Base-by-base conservation (phyloP, 2,329 filamentous ascomycete genomes). In the Ophiostoma piceae region DNA sequence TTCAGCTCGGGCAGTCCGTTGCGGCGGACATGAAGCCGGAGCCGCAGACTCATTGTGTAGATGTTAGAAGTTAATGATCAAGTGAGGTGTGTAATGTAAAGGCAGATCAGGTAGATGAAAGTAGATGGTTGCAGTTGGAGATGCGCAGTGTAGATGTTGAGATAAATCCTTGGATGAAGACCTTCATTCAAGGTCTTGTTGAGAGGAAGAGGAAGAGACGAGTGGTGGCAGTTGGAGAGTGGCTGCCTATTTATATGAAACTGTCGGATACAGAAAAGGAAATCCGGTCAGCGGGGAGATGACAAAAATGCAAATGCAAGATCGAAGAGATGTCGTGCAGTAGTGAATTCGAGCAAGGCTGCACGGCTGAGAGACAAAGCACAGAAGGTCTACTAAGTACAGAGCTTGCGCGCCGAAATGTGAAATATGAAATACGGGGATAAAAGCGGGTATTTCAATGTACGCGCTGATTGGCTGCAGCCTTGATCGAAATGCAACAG, bases 21-120 rank as follows among this genome's bases (percentile, higher is more conserved):
- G 70, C 92, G 89, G 73, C 88, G 87, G 69, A 96, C 86, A 47
- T 87, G 83, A 66, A 96, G 81, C 73, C 90, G 89, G 71, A 96
- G 84, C 76, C 92, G 91, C 84, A 41, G 11, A 22, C 19, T 12
- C 32, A 39, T 65, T 3, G n/a, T 65, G 35, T 8, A 32, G 32
- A 37, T 39, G 60, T 35, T 35, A 3, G 35, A 8, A 2, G 35
- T 6, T 6, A 5, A 7, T 51, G 43, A 43, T 43, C 5, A 16
- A 43, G 12, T 19, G 14, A 16, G n/a, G 6, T 37, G 12, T 26
- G 5, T 62, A 32, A 29, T 26, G 4, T 19, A 14, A 8, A 8
- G 8, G 35, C 5, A 8, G 35, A 35, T 35, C 32, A 37, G 37
- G 60, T 37, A n/a, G 3, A n/a, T 29, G 22, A 32, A 12, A 9